Evolutionary conservation across 208 protist species (phyloP), one percentile per base, ranked within the genome.

Genomic region (Trypanosoma vivax): DNA sequence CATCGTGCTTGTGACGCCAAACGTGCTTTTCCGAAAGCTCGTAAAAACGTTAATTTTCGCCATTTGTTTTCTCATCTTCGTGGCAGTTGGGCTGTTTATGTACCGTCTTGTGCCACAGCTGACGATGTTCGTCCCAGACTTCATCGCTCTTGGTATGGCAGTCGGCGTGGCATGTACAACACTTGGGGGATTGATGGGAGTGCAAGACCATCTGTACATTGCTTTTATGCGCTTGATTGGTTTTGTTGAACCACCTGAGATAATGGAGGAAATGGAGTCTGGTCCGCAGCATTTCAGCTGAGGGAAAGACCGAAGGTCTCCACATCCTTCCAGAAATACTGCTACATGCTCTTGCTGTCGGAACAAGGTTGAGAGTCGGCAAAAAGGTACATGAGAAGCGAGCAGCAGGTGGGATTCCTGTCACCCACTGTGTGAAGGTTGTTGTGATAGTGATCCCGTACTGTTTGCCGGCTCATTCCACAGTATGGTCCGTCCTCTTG

Each of bases 111-210:
- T 63, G 9, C 63, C 56, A 14, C 43, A 50, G 37, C 34, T 70
- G 34, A 33, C 60, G 33, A 49, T 47, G 38, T 60, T 60, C 30
- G 47, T 38, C 6, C 60, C 60, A 11, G 65, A 70, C 25, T 66
- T 82, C 25, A 40, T 85, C 16, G 37, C 19, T 13, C 51, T 75
- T 19, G 46, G 19, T 14, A 66, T 85, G n/a, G 71, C 76, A 10
- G 48, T 70, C 2, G 68, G 67, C 19, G 57, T 73, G 14, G 69
- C 69, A 2, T 83, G 81, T 48, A 72, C 64, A 14, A 67, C 79
- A 21, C 59, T 93, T 3, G 86, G 86, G 4, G 60, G 54, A 18
- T 55, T 93, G 19, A 88, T 90, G 77, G 86, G 90, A 54, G 64
- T 81, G 65, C 65, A 85, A 40, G 82, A 88, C 39, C 71, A 63